Percentiles rank a stretch among this genome's conserved stretches.
These are phyloP conservation scores for Aquilaria sinensis DNA, from an alignment of 345 rosid species.

Conservation along the genomic window DNA sequence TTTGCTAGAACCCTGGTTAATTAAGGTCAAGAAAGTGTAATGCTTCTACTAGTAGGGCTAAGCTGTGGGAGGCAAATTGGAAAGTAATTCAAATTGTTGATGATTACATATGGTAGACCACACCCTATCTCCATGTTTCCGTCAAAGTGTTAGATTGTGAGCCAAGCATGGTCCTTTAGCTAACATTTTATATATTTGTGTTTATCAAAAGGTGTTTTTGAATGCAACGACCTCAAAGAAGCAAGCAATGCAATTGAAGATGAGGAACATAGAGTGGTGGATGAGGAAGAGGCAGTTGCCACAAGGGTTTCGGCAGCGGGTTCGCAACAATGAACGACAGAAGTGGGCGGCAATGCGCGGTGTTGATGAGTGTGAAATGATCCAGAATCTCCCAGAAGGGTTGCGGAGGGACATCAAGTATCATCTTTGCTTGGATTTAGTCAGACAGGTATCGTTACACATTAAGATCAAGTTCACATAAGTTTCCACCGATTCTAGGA, in stretches of 20 bases:
- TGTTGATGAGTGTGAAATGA: constrained; percentile 85
- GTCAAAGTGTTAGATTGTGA: too few species aligned
- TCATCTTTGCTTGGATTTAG: constrained; percentile 87
- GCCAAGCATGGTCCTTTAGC: too few species aligned
- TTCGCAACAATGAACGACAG: constrained; percentile 87
- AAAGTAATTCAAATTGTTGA: too few species aligned
- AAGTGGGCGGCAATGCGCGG: constrained; percentile 99
- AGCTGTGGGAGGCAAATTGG: too few species aligned
- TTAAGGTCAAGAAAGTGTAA: too few species aligned
- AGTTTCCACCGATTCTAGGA: background rate
- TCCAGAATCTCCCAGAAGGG: constrained; percentile 83
- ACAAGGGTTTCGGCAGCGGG: constrained; percentile 74
- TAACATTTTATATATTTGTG: too few species aligned
- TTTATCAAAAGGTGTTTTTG: constrained; percentile 53
- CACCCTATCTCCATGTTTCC: too few species aligned
- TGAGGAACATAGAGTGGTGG: constrained; percentile 99
- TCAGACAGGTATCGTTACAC: constrained; percentile 54
- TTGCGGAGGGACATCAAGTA: constrained; percentile 94
- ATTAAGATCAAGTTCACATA: too few species aligned
- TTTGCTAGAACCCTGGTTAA: too few species aligned
- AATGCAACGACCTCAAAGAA: constrained; percentile 94
- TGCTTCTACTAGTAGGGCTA: too few species aligned
- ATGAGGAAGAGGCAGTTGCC: constrained; percentile 91
- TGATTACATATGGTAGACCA: too few species aligned
- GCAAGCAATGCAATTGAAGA: constrained; percentile 94